Evolutionary conservation across 2,329 filamentous ascomycete genomes (phyloP), one percentile per base, ranked within the genome.

Genomic region (Botrytis byssoidea): DNA sequence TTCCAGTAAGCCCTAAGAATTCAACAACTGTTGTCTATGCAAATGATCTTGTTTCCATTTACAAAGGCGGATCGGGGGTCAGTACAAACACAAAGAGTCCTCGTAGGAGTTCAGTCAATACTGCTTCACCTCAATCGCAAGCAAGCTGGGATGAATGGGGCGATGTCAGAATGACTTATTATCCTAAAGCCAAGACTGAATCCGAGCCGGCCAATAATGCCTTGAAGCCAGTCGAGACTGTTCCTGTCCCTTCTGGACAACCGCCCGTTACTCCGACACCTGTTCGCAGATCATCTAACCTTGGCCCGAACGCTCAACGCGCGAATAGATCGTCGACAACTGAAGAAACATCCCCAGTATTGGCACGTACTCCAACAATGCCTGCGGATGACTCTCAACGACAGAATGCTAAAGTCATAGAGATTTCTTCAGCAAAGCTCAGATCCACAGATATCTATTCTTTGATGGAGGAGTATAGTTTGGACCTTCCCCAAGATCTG

Each of bases 21-120:
- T 72, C 77, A 22, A 85, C 88, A 35, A 86, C 86, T 9, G 85
- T 87, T 46, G 88, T 92, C 82, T 91, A 93, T 82, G 92, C 93
- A n/a, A 95, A 95, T 77, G 94, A 99, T 82, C 84, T 99, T 72
- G 89, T 92, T 48, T 88, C 91, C 20, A 85, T 98, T 73, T 90
- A 91, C 70, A 91, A 91, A 73, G 86, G 88, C 37, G 87, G 80
- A n/a, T 79, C 77, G 64, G 79, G 80, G 7, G 79, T 81, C 32
- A 79, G 80, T 68, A 79, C 77, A 60, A 81, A 79, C 40, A 79
- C 81, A 32, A 79, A 79, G 37, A 77, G 76, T 42, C 71, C 76
- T 73, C 76, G 78, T 59, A 80, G 80, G 75, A 81, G 80, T 22
- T 51, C 46, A 72, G 79, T 77, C 75, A 18, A 68, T 79, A 40